Percentiles rank a stretch among this genome's conserved stretches.
Evolutionary conservation across 805 yeast genomes (phyloP).

Genomic region (Pichia cephalocereana): DNA sequence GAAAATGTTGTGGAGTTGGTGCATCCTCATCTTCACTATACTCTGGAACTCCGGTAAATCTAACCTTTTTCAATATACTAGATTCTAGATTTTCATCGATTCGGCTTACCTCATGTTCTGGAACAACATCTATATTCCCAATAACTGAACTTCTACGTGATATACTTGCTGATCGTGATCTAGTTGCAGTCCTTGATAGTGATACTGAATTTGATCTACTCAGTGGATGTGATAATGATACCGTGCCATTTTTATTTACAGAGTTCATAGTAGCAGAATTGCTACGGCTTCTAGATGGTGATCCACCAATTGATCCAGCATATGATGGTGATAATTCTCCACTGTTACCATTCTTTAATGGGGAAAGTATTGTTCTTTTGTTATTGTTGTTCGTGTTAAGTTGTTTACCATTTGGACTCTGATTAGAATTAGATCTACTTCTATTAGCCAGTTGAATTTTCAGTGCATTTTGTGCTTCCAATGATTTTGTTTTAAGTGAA

Average conservation of each 20-base stretch:
- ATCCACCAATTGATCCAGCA: neutral
- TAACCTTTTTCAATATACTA: slow-evolving; percentile 30
- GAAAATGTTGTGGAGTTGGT: slow-evolving; percentile 32
- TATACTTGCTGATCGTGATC: slow-evolving; percentile 8
- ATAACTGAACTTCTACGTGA: slow-evolving; percentile 3
- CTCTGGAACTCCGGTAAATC: slow-evolving; percentile 44
- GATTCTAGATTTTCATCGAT: slow-evolving; percentile 13
- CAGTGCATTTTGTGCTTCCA: slow-evolving; percentile 12
- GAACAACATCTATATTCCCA: slow-evolving; percentile 19
- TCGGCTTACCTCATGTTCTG: slow-evolving; percentile 4
- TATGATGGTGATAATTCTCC: neutral
- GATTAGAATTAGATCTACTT: slow-evolving; percentile 23
- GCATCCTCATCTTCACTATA: slow-evolving; percentile 48
- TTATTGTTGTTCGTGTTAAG: neutral
- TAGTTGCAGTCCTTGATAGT: slow-evolving; percentile 1
- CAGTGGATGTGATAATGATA: slow-evolving; percentile 7
- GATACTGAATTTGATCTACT: slow-evolving; percentile 5
- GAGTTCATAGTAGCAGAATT: neutral
- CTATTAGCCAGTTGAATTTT: slow-evolving; percentile 12
- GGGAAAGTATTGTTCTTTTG: neutral
- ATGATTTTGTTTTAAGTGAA: slow-evolving; percentile 19
- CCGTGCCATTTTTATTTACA: too few relatives aligned
- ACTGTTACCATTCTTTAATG: neutral
- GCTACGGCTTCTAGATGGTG: neutral
- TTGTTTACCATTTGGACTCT: neutral